phyloP scores from a whole-genome alignment of 495 filamentous ascomycete genomes.

The Podospora sp. region DNA sequence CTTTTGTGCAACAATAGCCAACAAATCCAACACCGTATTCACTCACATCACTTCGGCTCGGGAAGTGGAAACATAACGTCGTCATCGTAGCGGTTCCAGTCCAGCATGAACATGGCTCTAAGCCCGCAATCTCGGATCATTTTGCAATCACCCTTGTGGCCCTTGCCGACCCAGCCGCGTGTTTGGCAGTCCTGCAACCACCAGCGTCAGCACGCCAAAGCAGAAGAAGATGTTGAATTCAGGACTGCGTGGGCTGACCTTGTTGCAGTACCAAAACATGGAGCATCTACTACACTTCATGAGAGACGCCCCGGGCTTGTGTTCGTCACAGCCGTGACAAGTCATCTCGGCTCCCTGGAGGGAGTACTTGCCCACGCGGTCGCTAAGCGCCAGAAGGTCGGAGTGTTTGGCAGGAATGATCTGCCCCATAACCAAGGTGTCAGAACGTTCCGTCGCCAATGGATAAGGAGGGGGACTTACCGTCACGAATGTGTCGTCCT shows the following conservation, averaged over 20 bases:
- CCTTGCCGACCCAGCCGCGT: slow-evolving; percentile 2
- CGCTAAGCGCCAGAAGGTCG: slow-evolving; percentile 10
- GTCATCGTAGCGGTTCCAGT: slow-evolving; percentile 3
- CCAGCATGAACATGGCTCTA: slow-evolving; percentile 3
- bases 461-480: not conserved
- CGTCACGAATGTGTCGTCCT: not conserved
- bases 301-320: not conserved
- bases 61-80: slow-evolving; percentile 1
- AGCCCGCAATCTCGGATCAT: not conserved
- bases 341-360: not conserved
- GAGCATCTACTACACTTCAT: slow-evolving; percentile 2
- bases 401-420: slow-evolving; percentile 1
- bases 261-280: slow-evolving; percentile 17
- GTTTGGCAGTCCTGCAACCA: not conserved
- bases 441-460: too few species aligned
- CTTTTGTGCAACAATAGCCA: too few species aligned
- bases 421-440: not conserved
- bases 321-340: slow-evolving; percentile 15
- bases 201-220: too few species aligned
- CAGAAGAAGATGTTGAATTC: too few species aligned
- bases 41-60: not conserved
- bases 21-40: too few species aligned
- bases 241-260: not conserved
- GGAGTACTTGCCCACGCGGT: slow-evolving; percentile 12
- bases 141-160: slow-evolving; percentile 16